Evolutionary conservation across 2,329 filamentous ascomycete species (phyloP), one percentile per base, ranked within the genome.

Genomic region (Phialocephala subalpina): DNA sequence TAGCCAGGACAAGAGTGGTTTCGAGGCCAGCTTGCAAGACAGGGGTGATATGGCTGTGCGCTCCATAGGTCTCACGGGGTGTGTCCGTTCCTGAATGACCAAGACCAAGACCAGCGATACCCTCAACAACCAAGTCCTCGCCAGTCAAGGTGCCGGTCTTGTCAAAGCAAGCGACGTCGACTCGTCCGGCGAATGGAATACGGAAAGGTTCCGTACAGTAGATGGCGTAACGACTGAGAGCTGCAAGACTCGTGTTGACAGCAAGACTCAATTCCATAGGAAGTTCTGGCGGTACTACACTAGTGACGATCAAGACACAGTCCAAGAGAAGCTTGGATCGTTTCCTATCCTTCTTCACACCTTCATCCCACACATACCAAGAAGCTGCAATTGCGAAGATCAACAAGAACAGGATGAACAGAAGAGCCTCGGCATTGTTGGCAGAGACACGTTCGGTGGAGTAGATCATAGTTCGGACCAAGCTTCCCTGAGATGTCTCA

Each of bases 381-480:
- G 96, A 97, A 60, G 96, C 96, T 63, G 96, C 97, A 77, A 99
- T 88, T 74, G 97, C 97, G 81, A 99, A 99, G 74, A 98, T 87
- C 62, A 97, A 87, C 33, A 99, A 86, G 85, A 99, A 99, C 66
- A 99, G 86, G 72, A 99, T 99, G 83, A 99, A 99, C 67, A 97
- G 86, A n/a, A 99, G 82, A 1, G 96, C 96, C 80, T 99, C 96
- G 53, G 90, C 90, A 76, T 99, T 98, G 82, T 97, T 97, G 73
- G 96, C 96, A n/a, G 95, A 98, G 27, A 99, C 95, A 71, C 95
- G 93, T 80, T 99, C 96, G 1, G 96, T 99, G 1, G 97, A 97
- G 83, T 97, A 99, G 76, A 99, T 99, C 96, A 99, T 99, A 72
- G 96, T 99, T 69, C 96, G 92, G 67, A 99, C 96, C 67, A 99